These are phyloP conservation scores for Fusarium oxysporum DNA, from an alignment of 2,329 filamentous ascomycete species.

Conservation along the genomic window DNA sequence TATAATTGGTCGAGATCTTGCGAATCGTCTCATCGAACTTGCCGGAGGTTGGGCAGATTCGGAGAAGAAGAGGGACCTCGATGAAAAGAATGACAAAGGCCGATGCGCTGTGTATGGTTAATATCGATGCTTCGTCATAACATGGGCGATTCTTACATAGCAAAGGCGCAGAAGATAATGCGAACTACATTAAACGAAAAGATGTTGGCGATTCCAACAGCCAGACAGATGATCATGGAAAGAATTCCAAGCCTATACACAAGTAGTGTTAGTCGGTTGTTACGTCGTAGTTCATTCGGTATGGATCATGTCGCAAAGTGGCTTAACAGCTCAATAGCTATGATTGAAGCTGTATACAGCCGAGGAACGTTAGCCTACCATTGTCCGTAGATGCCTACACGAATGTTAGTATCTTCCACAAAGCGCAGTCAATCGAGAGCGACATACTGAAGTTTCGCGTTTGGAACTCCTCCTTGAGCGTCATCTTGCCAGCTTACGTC, in stretches of 20 bases:
- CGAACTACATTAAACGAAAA: slow-evolving; percentile 64
- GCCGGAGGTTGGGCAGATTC: slow-evolving; percentile 95
- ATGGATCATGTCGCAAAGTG: slow-evolving; percentile 9
- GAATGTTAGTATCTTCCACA: slow-evolving; percentile 48
- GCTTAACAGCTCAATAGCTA: slow-evolving; percentile 21
- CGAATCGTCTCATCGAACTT: slow-evolving; percentile 92
- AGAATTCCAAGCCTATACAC: slow-evolving; percentile 72
- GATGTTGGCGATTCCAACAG: slow-evolving; percentile 75
- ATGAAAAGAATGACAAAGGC: slow-evolving; percentile 83
- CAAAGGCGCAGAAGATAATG: slow-evolving; percentile 65
- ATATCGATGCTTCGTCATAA: neutral
- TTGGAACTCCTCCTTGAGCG: slow-evolving; percentile 77
- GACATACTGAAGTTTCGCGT: slow-evolving; percentile 79
- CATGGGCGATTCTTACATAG: slow-evolving; percentile 59
- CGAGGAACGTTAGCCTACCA: slow-evolving; percentile 65
- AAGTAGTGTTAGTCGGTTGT: slow-evolving; percentile 20
- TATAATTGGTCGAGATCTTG: slow-evolving; percentile 94
- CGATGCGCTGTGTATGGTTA: slow-evolving; percentile 64
- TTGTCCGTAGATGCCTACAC: slow-evolving; percentile 78
- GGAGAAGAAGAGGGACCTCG: slow-evolving; percentile 92
- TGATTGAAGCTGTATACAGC: slow-evolving; percentile 8
- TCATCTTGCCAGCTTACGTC: slow-evolving; percentile 65
- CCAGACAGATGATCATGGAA: slow-evolving; percentile 77
- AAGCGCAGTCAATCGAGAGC: slow-evolving; percentile 12
- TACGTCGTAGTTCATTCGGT: slow-evolving; percentile 12